Evolutionary conservation across 2,329 filamentous ascomycete genomes (phyloP).

Genomic region (Ceratocystis colombiana): DNA sequence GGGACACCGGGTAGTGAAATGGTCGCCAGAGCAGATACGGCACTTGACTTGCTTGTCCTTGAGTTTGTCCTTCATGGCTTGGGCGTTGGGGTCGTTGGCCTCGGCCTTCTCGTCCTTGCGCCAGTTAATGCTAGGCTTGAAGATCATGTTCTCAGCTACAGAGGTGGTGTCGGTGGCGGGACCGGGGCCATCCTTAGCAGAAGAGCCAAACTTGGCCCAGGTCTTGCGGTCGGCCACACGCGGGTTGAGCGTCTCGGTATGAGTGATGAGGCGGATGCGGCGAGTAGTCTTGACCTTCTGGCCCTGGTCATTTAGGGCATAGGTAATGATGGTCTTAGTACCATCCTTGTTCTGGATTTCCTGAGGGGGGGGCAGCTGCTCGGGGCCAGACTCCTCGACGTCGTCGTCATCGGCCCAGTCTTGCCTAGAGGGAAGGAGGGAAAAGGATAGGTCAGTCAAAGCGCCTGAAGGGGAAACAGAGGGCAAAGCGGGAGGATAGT

Average conservation of each 20-base stretch:
- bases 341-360: conserved; percentile 96
- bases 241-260: conserved; percentile 91
- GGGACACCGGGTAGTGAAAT: conserved; percentile 97
- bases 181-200: conserved; percentile 72
- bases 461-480: not conserved
- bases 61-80: conserved; percentile 68
- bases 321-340: conserved; percentile 89
- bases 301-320: conserved; percentile 80
- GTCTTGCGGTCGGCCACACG: conserved; percentile 88
- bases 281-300: conserved; percentile 97
- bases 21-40: conserved; percentile 95
- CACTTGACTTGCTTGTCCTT: conserved; percentile 99
- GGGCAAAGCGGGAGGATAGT: not conserved
- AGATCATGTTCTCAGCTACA: conserved; percentile 96
- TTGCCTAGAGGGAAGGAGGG: conserved; percentile 34
- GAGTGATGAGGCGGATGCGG: conserved; percentile 81
- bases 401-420: conserved; percentile 98
- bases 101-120: conserved; percentile 79
- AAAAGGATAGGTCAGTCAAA: conserved; percentile 7
- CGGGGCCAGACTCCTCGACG: conserved; percentile 58
- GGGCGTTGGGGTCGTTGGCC: conserved; percentile 60
- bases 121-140: conserved; percentile 89
- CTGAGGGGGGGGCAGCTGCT: conserved; percentile 67
- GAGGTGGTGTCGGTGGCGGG: conserved; percentile 83
- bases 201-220: conserved; percentile 87